phyloP scores from a whole-genome alignment of 106 monocot species.

The Acorus gramineus region DNA sequence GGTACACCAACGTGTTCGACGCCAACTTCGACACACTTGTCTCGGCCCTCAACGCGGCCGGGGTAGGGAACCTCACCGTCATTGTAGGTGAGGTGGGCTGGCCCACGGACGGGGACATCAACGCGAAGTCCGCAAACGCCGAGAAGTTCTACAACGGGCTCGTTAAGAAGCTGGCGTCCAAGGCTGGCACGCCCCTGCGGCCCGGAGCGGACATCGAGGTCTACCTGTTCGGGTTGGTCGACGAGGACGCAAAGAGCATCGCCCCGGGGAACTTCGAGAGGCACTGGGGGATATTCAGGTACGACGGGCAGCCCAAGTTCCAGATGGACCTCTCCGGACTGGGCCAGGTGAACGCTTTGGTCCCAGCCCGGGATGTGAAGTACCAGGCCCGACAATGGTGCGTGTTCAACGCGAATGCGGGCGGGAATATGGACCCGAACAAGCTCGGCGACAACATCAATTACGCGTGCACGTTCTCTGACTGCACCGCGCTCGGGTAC shows the following conservation, averaged over 20 bases:
- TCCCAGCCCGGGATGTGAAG: constrained; percentile 32
- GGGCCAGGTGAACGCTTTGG: constrained; percentile 18
- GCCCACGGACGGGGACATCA: constrained; percentile 50
- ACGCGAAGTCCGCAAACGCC: constrained; percentile 24
- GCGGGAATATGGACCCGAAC: constrained; percentile 10
- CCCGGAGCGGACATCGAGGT: constrained; percentile 33
- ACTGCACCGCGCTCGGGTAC: constrained; percentile 56
- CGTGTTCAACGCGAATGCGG: constrained; percentile 29
- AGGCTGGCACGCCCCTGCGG: constrained; percentile 32
- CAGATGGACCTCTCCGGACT: constrained; percentile 50
- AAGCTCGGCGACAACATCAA: constrained; percentile 35
- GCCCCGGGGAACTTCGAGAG: constrained; percentile 56
- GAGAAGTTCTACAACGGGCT: constrained; percentile 39
- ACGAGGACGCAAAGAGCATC: constrained; percentile 66
- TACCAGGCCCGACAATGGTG: constrained; percentile 46
- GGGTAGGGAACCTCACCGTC: constrained; percentile 23
- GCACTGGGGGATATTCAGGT: constrained; percentile 55
- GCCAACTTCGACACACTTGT: constrained; percentile 52
- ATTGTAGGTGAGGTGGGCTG: constrained; percentile 45
- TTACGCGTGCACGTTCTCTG: constrained; percentile 42
- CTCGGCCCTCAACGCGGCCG: constrained; percentile 32
- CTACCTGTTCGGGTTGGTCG: constrained; percentile 47
- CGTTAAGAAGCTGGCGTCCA: constrained; percentile 20
- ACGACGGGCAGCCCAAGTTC: constrained; percentile 57
- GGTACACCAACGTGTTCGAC: constrained; percentile 54